These are phyloP conservation scores for Oleoguttula mirabilis DNA, from an alignment of 495 filamentous ascomycete species.

Conservation along the genomic window DNA sequence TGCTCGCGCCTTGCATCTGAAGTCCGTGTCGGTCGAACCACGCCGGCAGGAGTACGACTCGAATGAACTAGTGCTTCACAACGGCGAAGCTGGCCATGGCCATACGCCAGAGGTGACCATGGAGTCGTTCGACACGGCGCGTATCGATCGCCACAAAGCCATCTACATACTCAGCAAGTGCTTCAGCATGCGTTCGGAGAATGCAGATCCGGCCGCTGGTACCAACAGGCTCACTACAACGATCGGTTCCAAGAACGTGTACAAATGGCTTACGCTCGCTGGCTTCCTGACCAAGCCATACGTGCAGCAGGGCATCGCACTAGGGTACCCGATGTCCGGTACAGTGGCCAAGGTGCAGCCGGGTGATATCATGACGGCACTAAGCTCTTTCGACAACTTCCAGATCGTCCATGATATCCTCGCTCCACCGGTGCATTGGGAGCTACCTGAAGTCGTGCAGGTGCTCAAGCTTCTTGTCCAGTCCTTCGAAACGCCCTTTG, in stretches of 20 bases:
- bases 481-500: conserved; percentile 22
- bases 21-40: not conserved
- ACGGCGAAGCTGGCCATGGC: not conserved
- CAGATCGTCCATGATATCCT: conserved; percentile 27
- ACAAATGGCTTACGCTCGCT: conserved; percentile 25
- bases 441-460: conserved; percentile 35
- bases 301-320: conserved; percentile 21
- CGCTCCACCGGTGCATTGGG: conserved; percentile 27
- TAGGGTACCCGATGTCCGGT: not conserved
- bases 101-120: not conserved
- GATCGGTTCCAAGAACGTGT: not conserved
- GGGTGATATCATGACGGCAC: conserved; percentile 27
- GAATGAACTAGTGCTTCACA: not conserved
- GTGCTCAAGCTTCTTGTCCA: conserved; percentile 29
- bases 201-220: not conserved
- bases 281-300: conserved; percentile 23
- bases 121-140: not conserved
- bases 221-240: not conserved
- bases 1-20: conserved; percentile 18
- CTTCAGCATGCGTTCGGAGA: not conserved
- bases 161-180: conserved; percentile 6
- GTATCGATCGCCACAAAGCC: not conserved
- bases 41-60: not conserved
- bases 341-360: conserved; percentile 6
- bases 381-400: conserved; percentile 28